Conservation (phyloP, 331 rosid species). For the Malus hybrid region DNA sequence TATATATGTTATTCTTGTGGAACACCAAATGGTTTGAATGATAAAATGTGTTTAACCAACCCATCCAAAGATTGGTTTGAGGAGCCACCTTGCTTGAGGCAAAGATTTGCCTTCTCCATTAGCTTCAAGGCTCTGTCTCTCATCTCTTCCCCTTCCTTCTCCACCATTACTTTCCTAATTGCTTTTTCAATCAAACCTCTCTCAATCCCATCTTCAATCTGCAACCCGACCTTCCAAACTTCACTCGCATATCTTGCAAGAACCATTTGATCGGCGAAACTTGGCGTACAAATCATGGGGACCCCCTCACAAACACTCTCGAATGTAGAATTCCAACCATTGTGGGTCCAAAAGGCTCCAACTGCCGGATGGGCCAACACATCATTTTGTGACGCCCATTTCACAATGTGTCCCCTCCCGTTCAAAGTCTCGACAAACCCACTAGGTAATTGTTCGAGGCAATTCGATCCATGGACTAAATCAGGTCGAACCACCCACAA, state of each 20-base stretch:
- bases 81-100: constrained; percentile 24
- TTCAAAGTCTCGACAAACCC: constrained; percentile 22
- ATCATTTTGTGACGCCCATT: constrained; percentile 2
- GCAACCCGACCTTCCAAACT: constrained; percentile 42
- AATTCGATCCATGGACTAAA: constrained; percentile 11
- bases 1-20: too few species aligned
- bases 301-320: too few species aligned
- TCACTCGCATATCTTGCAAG: constrained; percentile 33
- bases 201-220: constrained; percentile 24
- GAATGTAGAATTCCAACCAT: too few species aligned
- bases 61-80: constrained; percentile 18
- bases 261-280: too few species aligned
- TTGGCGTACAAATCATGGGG: too few species aligned
- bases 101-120: constrained; percentile 21
- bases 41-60: constrained; percentile 8
- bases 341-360: too few species aligned
- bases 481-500: constrained; percentile 39
- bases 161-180: constrained; percentile 23
- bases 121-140: constrained; percentile 13
- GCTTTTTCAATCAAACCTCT: neutral
- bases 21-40: too few species aligned
- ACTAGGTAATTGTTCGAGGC: constrained; percentile 25
- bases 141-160: constrained; percentile 25
- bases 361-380: too few species aligned
- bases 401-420: constrained; percentile 23